phyloP scores from a whole-genome alignment of 371 early-diverging fungal species.

The Syncephalastrum racemosum region DNA sequence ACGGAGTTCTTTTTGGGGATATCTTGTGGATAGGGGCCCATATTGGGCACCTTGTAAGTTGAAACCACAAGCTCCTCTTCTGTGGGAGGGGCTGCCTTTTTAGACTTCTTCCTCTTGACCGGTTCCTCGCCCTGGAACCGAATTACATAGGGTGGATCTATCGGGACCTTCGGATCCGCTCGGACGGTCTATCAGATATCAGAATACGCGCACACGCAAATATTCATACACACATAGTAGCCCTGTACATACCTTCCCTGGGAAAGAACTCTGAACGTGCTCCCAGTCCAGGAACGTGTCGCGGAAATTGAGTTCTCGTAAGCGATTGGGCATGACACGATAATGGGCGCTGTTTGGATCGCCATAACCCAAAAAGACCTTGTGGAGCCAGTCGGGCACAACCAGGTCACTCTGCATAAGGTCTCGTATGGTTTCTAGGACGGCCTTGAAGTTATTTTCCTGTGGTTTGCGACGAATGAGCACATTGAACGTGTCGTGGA shows the following conservation, averaged over 20 bases:
- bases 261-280: constrained; percentile 76
- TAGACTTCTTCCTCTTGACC: constrained; percentile 41
- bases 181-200: background rate
- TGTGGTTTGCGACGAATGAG: constrained; percentile 83
- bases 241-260: constrained; percentile 29
- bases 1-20: constrained; percentile 68
- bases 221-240: background rate
- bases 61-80: constrained; percentile 50
- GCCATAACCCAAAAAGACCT: constrained; percentile 92
- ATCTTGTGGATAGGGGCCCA: constrained; percentile 78
- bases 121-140: constrained; percentile 41
- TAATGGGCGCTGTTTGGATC: constrained; percentile 81
- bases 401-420: constrained; percentile 75
- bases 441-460: constrained; percentile 92
- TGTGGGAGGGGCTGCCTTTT: constrained; percentile 33
- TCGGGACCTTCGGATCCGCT: constrained; percentile 2
- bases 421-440: constrained; percentile 86
- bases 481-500: constrained; percentile 85
- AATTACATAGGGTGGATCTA: constrained; percentile 66
- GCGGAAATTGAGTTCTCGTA: constrained; percentile 67
- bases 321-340: constrained; percentile 51
- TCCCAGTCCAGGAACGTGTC: constrained; percentile 87
- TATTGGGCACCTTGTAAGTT: constrained; percentile 60
- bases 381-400: constrained; percentile 90
- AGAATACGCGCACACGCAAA: background rate